phyloP scores from a whole-genome alignment of 164 flowering plant genomes.

The Chimonanthus salicifolius region DNA sequence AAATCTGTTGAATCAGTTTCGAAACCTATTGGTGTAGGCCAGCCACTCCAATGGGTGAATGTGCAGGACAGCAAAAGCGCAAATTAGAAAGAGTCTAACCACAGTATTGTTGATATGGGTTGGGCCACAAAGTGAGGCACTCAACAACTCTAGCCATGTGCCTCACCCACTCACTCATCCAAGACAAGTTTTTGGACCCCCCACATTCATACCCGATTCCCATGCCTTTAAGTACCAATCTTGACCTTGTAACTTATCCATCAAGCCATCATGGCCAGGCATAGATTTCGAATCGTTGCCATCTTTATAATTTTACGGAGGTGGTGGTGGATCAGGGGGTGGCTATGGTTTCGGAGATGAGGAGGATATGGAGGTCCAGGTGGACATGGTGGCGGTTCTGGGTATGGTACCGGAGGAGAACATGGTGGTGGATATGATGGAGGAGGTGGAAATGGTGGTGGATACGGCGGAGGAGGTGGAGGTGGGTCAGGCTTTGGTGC shows the following conservation, averaged over 20 bases:
- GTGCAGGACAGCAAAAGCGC: conserved; percentile 8
- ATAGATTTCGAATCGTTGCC: conserved; percentile 6
- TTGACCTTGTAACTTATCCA: conserved; percentile 6
- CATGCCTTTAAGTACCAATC: conserved; percentile 15
- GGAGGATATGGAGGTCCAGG: neutral
- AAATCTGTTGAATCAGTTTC: too few species aligned
- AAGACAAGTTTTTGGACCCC: conserved; percentile 10
- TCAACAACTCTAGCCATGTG: neutral
- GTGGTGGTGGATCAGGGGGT: neutral
- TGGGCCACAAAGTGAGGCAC: too few species aligned
- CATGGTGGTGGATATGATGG: conserved; percentile 18
- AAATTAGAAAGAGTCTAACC: neutral
- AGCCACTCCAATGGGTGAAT: neutral
- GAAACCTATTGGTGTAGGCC: too few species aligned
- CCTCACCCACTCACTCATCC: conserved; percentile 11
- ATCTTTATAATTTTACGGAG: conserved; percentile 5
- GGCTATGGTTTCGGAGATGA: neutral
- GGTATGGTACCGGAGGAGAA: conserved; percentile 9
- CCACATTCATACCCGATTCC: neutral
- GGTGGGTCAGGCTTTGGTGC: too few species aligned
- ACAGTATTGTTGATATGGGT: too few species aligned
- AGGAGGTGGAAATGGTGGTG: conserved; percentile 5
- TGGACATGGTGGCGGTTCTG: neutral
- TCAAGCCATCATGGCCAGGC: too few species aligned
- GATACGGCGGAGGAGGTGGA: neutral